A percentile compares a stretch with the other conserved stretches of the same genome.
These are phyloP conservation scores for Euphorbia peplus DNA, from an alignment of 345 rosid genomes.

Conservation along the genomic window DNA sequence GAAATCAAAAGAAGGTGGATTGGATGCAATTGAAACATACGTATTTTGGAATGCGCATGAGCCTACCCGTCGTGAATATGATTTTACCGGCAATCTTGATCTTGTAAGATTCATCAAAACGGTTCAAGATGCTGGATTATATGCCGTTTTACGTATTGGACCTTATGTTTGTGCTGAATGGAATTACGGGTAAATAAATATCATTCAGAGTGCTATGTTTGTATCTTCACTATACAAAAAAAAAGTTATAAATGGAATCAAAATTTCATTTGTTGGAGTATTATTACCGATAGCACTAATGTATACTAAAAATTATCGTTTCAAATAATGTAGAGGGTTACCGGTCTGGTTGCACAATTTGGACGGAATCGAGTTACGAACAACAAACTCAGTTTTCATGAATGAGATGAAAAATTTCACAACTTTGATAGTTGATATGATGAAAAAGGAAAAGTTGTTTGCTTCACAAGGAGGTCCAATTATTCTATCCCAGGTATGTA, in stretches of 20 bases:
- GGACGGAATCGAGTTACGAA: conserved; percentile 9
- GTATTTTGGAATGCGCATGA: conserved; percentile 27
- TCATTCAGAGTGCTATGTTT: too few species aligned
- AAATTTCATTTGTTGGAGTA: too few species aligned
- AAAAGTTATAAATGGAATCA: too few species aligned
- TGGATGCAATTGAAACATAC: conserved; percentile 18
- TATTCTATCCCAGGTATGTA: conserved; percentile 61
- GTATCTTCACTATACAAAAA: too few species aligned
- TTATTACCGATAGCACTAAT: too few species aligned
- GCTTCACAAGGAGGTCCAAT: conserved; percentile 85
- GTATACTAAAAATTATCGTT: too few species aligned
- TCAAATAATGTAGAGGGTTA: conserved; percentile 4
- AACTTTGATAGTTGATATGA: conserved; percentile 52
- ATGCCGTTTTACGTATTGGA: conserved; percentile 57
- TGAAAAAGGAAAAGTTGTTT: conserved; percentile 54
- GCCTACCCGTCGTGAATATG: conserved; percentile 12
- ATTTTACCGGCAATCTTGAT: conserved; percentile 42
- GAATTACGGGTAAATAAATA: conserved; percentile 1
- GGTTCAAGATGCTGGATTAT: conserved; percentile 44
- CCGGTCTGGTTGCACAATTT: conserved; percentile 16
- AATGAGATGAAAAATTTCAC: conserved; percentile 76
- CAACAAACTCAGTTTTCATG: conserved; percentile 31
- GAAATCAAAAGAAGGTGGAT: conserved; percentile 13
- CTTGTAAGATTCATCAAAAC: conserved; percentile 58
- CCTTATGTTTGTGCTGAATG: conserved; percentile 52